Percentiles rank a stretch among this genome's conserved stretches.
Evolutionary conservation across 371 early-diverging fungal genomes (phyloP).

Genomic region (Dichotomocladium elegans): DNA sequence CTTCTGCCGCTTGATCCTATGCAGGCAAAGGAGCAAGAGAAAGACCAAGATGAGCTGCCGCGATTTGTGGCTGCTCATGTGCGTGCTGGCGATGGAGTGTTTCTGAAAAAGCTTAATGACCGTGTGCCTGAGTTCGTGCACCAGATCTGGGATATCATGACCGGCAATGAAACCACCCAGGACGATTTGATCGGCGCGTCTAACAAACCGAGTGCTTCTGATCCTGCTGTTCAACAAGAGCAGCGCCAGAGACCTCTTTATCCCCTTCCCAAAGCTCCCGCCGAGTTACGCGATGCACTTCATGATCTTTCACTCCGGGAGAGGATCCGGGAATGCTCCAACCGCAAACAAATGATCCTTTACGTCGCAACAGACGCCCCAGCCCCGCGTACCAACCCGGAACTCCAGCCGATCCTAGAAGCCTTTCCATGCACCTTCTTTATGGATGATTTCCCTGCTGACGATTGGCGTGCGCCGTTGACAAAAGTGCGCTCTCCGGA

Average conservation of each 20-base stretch:
- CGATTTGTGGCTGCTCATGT: slow-evolving; percentile 35
- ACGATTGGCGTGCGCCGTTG: slow-evolving; percentile 12
- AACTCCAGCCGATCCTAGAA: slow-evolving; percentile 17
- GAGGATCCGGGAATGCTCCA: slow-evolving; percentile 12
- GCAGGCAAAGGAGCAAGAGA: slow-evolving; percentile 14
- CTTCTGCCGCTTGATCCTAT: slow-evolving; percentile 19
- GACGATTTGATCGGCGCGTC: slow-evolving; percentile 20
- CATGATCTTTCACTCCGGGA: not conserved
- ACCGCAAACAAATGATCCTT: slow-evolving; percentile 18
- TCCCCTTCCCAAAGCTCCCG: slow-evolving; percentile 21
- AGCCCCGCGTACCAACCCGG: slow-evolving; percentile 10
- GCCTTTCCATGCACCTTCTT: slow-evolving; percentile 21
- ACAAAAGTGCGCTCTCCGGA: slow-evolving; percentile 13
- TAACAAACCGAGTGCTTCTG: slow-evolving; percentile 7
- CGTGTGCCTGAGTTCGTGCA: slow-evolving; percentile 26
- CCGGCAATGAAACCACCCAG: slow-evolving; percentile 19
- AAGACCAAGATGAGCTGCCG: slow-evolving; percentile 9
- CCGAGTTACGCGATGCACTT: slow-evolving; percentile 7
- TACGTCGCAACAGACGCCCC: slow-evolving; percentile 27
- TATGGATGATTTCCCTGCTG: slow-evolving; percentile 17
- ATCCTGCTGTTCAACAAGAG: not conserved
- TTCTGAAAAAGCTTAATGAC: slow-evolving; percentile 16
- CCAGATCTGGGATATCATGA: slow-evolving; percentile 28
- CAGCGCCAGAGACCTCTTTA: not conserved
- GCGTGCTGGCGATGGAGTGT: slow-evolving; percentile 32